Base-by-base conservation (phyloP, 2,329 filamentous ascomycete species). In the Aspergillus proliferans region DNA sequence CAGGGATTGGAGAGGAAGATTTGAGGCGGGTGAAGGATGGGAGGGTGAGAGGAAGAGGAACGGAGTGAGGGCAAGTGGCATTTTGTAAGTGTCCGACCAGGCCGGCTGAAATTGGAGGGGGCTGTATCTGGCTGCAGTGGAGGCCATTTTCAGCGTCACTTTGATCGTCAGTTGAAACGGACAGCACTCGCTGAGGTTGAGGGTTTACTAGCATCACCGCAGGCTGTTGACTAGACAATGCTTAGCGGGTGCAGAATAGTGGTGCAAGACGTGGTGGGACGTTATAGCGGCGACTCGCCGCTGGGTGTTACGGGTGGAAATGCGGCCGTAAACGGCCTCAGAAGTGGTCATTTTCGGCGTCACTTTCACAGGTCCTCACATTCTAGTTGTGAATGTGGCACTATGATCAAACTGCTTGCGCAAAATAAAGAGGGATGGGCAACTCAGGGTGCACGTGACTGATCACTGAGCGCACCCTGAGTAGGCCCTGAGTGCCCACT, bases 141-240 rank as follows among this genome's bases (percentile, higher is more conserved):
- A 45, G 48, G 52, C 54, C 47, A 57, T 58, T 57, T 58, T 58
- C 43, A 34, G 54, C 49, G 48, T 54, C 52, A 45, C 47, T 48
- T 52, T 49, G 36, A 46, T 49, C 46, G 30, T 41, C 6, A 48
- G 51, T 55, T 18, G 49, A 52, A 57, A 45, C 47, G 10, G 39
- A n/a, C 5, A 39, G 6, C 2, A 7, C 22, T 24, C 22, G 22
- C 22, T 24, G 22, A 24, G 5, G 22, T 7, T 24, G 22, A 24
- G 22, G 4, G 4, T n/a, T n/a, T n/a, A n/a, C 4, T 3, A 24
- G 22, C 22, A 24, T 24, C 22, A 24, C 6, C 22, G 4, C 6
- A 24, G 24, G 24, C 24, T 26, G 54, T 45, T 56, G 47, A 52
- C 50, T 54, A 10, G 50, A 54, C 6, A 36, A 47, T 28, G 15